Evolutionary conservation across 2,329 filamentous ascomycete species (phyloP), one percentile per base, ranked within the genome.

Genomic region (Catunica adiposa): DNA sequence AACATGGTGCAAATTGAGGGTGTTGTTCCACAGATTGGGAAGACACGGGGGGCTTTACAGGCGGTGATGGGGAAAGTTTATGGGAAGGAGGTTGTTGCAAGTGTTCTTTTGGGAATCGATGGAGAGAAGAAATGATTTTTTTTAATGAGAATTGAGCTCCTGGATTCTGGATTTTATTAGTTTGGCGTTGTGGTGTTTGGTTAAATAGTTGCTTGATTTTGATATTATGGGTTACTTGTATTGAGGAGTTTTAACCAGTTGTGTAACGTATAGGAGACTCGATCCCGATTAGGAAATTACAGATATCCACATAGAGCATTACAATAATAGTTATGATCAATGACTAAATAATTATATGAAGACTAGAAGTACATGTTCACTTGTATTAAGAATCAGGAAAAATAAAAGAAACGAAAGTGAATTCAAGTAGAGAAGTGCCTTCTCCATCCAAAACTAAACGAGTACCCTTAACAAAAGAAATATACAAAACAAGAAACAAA

Each of bases 1-100:
- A 80, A 80, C 61, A 66, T 79, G 40, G 66, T 70, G 56, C 77
- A 79, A 65, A 71, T 77, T 14, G 72, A 74, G 1, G 74, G 72
- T 5, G 67, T 81, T 3, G 61, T 72, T 4, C 73, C 74, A 1
- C 71, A 73, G 34, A 71, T 80, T 15, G 64, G 61, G 17, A 70
- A 67, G 56, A 76, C 70, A 60, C 69, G 67, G 52, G 76, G 75
- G 1, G 70, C 73, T 2, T 61, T 80, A 54, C 73, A 73, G 61
- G 69, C 69, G 14, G 69, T 74, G 37, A 61, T 80, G 57, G 67
- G 72, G 37, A 65, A 67, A 47, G 69, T 75, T 58, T 63, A 80
- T 23, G 69, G 70, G 26, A 64, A 64, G 34, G 67, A 69, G 37
- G 65, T 70, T 58, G 74, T 76, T 56, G 75, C 77, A 56, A 66